Evolutionary conservation across 768 basidiomycete species (phyloP).

Genomic region (Hygrocybe coccinea): DNA sequence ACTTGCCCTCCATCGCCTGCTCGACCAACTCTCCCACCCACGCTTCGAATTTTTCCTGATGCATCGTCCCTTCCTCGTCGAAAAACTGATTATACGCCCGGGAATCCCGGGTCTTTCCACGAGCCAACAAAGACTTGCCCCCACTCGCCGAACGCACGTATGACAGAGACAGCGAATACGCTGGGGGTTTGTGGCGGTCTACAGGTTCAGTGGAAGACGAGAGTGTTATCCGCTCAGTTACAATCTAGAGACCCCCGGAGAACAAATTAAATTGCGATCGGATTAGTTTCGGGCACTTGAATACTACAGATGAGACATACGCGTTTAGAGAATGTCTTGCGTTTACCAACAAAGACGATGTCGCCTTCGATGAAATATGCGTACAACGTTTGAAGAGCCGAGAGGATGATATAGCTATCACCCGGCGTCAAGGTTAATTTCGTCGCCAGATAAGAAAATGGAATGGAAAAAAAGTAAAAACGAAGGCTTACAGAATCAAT

Average conservation of each 20-base stretch:
- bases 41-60: conserved; percentile 65
- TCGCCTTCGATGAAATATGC: conserved; percentile 82
- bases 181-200: conserved; percentile 45
- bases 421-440: too few relatives aligned
- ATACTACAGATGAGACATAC: conserved; percentile 40
- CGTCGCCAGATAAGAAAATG: background rate
- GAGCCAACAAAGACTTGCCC: conserved; percentile 78
- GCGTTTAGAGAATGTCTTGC: conserved; percentile 84
- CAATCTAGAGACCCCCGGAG: conserved; percentile 56
- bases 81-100: conserved; percentile 71
- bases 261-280: conserved; percentile 4
- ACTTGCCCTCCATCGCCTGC: conserved; percentile 57
- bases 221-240: conserved; percentile 83
- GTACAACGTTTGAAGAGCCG: conserved; percentile 69
- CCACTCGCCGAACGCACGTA: conserved; percentile 79
- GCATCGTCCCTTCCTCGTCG: conserved; percentile 73
- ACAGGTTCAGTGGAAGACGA: conserved; percentile 63
- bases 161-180: conserved; percentile 60
- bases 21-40: conserved; percentile 79
- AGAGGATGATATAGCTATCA: conserved; percentile 69
- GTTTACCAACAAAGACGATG: conserved; percentile 81
- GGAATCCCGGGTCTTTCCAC: conserved; percentile 54
- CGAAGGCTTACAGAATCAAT: conserved; percentile 60
- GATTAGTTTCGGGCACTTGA: too few relatives aligned
- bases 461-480: background rate